Percentiles rank a stretch among this genome's conserved stretches.
Conservation (phyloP, 2,329 filamentous ascomycete species). For the Aspergillus transmontanensis region DNA sequence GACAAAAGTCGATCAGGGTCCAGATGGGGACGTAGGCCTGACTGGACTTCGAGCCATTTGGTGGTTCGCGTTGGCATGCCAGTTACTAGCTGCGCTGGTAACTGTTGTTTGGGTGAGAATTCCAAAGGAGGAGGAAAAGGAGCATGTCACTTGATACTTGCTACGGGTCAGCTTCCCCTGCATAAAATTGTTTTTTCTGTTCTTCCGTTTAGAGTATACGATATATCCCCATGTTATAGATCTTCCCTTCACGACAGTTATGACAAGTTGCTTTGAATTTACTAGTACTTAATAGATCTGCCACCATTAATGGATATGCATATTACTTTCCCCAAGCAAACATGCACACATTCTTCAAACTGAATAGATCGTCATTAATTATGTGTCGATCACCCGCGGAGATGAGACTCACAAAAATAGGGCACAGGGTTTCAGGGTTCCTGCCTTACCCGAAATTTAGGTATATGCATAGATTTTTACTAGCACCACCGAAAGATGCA, state of each 20-base stretch:
- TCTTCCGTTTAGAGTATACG: not conserved
- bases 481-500: not conserved
- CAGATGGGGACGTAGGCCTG: conserved; percentile 31
- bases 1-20: conserved; percentile 23
- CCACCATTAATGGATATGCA: too few species aligned
- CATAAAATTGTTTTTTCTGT: not conserved
- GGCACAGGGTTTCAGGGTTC: not conserved
- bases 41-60: conserved; percentile 43
- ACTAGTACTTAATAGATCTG: not conserved
- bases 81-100: conserved; percentile 36
- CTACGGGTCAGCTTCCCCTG: not conserved
- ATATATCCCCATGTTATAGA: not conserved
- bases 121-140: conserved; percentile 44
- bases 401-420: not conserved
- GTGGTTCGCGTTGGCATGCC: conserved; percentile 45
- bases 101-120: conserved; percentile 45
- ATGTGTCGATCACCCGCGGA: not conserved
- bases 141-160: conserved; percentile 27
- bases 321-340: too few species aligned
- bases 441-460: not conserved
- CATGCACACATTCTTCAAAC: not conserved
- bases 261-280: not conserved
- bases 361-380: not conserved
- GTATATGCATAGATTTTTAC: not conserved
- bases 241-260: not conserved